Percentiles rank a stretch among this genome's conserved stretches.
Conservation (phyloP, 768 basidiomycete species). For the Dentipellis sp. region DNA sequence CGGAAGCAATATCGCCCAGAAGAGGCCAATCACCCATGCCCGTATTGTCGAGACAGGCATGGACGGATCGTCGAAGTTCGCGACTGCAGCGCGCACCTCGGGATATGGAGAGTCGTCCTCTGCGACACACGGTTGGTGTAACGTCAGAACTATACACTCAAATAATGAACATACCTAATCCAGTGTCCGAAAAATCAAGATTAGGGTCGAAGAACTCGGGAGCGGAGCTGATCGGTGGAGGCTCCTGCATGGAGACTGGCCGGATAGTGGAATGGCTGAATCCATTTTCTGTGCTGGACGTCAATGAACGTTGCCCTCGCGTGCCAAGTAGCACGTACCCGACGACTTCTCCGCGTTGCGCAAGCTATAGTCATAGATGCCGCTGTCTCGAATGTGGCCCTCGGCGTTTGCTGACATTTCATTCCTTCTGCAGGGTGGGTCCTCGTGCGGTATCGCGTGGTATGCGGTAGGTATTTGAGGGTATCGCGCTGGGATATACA, state of each 20-base stretch:
- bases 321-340: not conserved
- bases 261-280: not conserved
- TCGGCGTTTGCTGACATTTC: conserved; percentile 1
- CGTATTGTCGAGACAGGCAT: conserved; percentile 44
- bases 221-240: not conserved
- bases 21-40: conserved; percentile 36
- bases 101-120: conserved; percentile 21
- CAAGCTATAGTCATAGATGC: not conserved
- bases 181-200: not conserved
- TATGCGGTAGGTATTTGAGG: too few species aligned
- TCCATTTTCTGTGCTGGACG: not conserved
- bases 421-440: not conserved
- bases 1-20: conserved; percentile 45
- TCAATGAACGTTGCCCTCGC: not conserved
- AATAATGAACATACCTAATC: not conserved
- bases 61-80: conserved; percentile 52
- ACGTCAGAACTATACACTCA: not conserved
- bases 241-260: not conserved
- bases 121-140: not conserved
- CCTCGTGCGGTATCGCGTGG: not conserved
- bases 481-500: too few species aligned
- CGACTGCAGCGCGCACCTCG: conserved; percentile 41
- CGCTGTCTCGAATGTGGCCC: not conserved
- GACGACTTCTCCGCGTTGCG: not conserved
- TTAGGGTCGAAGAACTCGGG: conserved; percentile 3